A percentile compares a stretch with the other conserved stretches of the same genome.
phyloP scores from a whole-genome alignment of 164 flowering plant species.

The Sextonia rubra region DNA sequence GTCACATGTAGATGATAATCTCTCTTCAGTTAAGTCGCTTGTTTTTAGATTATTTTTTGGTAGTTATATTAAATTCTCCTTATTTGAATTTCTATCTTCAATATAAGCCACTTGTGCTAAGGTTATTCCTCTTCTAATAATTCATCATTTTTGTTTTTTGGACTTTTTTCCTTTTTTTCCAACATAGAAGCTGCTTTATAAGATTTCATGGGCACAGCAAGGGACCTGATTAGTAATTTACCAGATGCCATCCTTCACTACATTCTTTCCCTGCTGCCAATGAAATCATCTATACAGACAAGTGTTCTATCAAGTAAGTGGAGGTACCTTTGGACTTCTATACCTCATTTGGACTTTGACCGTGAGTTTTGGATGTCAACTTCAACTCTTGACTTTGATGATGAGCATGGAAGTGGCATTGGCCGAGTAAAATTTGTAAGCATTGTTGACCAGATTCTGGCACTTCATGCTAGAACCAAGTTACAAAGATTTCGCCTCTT shows the following conservation, averaged over 20 bases:
- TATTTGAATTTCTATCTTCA: too few relatives aligned
- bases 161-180: too few relatives aligned
- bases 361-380: neutral
- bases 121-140: too few relatives aligned
- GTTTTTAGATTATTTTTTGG: too few relatives aligned
- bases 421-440: neutral
- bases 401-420: neutral
- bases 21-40: too few relatives aligned
- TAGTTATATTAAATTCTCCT: too few relatives aligned
- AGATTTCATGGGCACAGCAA: too few relatives aligned
- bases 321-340: neutral
- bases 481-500: neutral
- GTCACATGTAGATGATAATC: too few relatives aligned
- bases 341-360: neutral
- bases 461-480: neutral
- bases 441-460: neutral
- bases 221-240: neutral
- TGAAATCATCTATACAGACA: neutral
- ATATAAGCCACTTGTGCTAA: too few relatives aligned
- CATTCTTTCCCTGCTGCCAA: neutral
- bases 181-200: too few relatives aligned
- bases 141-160: too few relatives aligned
- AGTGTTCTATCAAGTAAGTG: neutral
- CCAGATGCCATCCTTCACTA: conserved; percentile 1
- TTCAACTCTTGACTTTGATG: neutral